Evolutionary conservation across 2,329 filamentous ascomycete genomes (phyloP).

Genomic region (Exophiala xenobiotica): DNA sequence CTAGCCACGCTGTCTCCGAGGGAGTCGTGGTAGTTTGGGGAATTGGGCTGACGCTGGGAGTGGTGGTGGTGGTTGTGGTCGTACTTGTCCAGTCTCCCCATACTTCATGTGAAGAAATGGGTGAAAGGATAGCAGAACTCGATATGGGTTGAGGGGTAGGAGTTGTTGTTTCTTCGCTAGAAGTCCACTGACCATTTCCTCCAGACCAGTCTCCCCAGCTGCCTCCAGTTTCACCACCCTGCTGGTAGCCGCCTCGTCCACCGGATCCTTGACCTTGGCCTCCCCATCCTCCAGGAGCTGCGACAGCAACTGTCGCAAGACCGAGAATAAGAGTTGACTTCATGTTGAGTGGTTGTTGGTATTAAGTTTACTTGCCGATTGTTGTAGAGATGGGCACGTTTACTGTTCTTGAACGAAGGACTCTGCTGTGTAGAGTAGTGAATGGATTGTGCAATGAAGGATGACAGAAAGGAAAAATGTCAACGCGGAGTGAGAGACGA

Average conservation of each 20-base stretch:
- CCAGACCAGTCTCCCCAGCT: constrained; percentile 22
- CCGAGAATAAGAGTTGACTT: constrained; percentile 25
- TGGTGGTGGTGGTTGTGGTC: constrained; percentile 1
- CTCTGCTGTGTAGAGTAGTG: constrained; percentile 20
- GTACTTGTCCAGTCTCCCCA: constrained; percentile 16
- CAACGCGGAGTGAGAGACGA: constrained; percentile 11
- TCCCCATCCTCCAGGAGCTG: constrained; percentile 20
- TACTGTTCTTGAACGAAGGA: constrained; percentile 21
- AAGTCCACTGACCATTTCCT: constrained; percentile 13
- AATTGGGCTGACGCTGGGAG: neutral
- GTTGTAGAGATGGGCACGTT: constrained; percentile 3
- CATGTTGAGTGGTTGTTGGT: constrained; percentile 22
- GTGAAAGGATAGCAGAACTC: constrained; percentile 8
- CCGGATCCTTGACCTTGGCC: constrained; percentile 10
- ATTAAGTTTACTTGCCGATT: constrained; percentile 8
- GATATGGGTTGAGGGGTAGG: constrained; percentile 2
- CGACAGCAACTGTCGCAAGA: constrained; percentile 25
- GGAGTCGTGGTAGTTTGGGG: constrained; percentile 7
- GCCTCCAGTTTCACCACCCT: constrained; percentile 16
- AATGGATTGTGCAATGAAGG: constrained; percentile 16
- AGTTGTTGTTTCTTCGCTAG: constrained; percentile 9
- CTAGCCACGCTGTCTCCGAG: constrained; percentile 7
- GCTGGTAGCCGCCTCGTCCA: constrained; percentile 18
- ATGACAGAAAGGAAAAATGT: constrained; percentile 9
- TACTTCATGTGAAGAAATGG: constrained; percentile 6